Evolutionary conservation across 1,284 basidiomycete species (phyloP).

Genomic region (Apiotrichum gamsii): DNA sequence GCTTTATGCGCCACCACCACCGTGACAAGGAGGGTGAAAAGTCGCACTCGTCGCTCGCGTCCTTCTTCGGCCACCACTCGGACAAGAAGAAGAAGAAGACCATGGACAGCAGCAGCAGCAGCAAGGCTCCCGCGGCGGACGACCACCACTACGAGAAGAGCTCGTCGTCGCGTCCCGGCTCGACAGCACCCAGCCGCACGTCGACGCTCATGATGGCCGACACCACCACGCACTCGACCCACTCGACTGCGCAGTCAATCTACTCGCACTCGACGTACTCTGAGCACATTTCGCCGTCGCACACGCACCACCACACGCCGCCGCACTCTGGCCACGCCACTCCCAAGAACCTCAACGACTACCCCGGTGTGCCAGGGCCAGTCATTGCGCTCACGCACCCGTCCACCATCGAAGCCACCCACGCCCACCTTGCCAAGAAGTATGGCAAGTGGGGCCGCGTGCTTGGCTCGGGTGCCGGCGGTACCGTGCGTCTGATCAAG

Average conservation of each 20-base stretch:
- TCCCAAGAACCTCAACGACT: constrained; percentile 36
- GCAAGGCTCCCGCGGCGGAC: no score
- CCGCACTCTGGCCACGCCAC: constrained; percentile 32
- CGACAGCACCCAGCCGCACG: constrained; percentile 33
- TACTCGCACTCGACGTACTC: background rate
- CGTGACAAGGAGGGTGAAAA: constrained; percentile 47
- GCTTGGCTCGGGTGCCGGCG: constrained; percentile 91
- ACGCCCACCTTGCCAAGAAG: constrained; percentile 91
- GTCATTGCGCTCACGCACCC: constrained; percentile 45
- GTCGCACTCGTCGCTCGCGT: constrained; percentile 43
- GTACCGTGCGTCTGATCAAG: constrained; percentile 94
- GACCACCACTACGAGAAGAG: constrained; percentile 36
- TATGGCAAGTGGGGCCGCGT: constrained; percentile 99
- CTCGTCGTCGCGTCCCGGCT: constrained; percentile 25
- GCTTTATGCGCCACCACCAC: constrained; percentile 48
- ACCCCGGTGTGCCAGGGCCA: constrained; percentile 43
- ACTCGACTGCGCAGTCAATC: no score
- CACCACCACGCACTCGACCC: constrained; percentile 2
- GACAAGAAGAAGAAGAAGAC: constrained; percentile 39
- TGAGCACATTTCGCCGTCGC: background rate
- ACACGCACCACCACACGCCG: constrained; percentile 7
- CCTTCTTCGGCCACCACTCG: constrained; percentile 45
- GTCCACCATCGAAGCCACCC: constrained; percentile 66
- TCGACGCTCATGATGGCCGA: constrained; percentile 32
- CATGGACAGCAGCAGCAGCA: constrained; percentile 19